Percentiles rank a stretch among this genome's conserved stretches.
Evolutionary conservation across 176 grass and related monocot genomes (phyloP).

Genomic region (Stipa capillata): DNA sequence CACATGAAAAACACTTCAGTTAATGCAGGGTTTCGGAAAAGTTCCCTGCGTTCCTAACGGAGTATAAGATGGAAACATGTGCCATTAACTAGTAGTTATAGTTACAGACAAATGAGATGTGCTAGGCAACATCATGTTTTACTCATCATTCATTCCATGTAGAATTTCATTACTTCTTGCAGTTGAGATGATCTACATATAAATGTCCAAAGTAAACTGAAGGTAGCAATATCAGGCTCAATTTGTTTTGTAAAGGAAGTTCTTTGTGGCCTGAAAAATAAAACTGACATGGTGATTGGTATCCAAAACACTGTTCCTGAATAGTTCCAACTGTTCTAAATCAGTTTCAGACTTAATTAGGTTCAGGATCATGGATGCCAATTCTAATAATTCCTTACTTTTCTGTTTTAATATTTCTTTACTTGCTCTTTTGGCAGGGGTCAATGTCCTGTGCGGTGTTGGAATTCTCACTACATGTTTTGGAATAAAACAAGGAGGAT

Average conservation of each 20-base stretch:
- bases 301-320: background rate
- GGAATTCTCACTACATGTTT: slow-evolving; percentile 55
- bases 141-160: no score
- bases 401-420: background rate
- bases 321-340: background rate
- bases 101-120: no score
- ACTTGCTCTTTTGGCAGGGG: slow-evolving; percentile 27
- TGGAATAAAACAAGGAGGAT: slow-evolving; percentile 75
- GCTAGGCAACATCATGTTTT: no score
- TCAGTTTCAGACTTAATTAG: background rate
- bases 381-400: background rate
- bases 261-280: background rate
- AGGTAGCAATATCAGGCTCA: background rate
- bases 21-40: no score
- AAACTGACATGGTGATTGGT: background rate
- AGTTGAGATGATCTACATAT: background rate
- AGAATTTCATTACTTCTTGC: background rate
- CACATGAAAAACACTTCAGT: no score
- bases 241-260: no score
- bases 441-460: slow-evolving; percentile 70
- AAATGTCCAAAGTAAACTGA: background rate
- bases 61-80: no score
- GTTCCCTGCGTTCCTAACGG: no score
- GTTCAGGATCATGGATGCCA: background rate
- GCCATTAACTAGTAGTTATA: no score